Base-by-base conservation (phyloP, 1,284 basidiomycete species). In the Fistulinella cinereoalba region DNA sequence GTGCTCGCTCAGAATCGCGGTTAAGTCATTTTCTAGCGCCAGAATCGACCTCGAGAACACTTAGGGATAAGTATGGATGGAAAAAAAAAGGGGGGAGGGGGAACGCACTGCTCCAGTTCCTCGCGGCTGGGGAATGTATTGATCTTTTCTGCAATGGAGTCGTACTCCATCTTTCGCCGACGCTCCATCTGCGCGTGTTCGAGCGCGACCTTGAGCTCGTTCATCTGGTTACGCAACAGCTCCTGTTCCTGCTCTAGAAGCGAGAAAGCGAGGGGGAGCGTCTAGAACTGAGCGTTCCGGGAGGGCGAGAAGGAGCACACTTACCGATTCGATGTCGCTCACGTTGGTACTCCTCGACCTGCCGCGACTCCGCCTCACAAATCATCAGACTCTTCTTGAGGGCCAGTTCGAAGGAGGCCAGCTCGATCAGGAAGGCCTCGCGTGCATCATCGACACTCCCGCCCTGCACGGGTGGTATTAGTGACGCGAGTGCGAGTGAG, bases 81-180 rank as follows among this genome's bases (percentile, higher is more conserved):
- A 41, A 15, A 19, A 38, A 32, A 33, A 11, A 31, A 25, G 38
- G 6, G 13, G 9, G 43, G 21, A 25, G 18, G 74, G n/a, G 11
- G 44, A 24, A 75, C 78, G 59, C 56, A 88, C 88, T 73, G 74
- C 56, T 85, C 80, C 15, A 90, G 71, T 56, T 91, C 88, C 13
- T 82, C 80, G 45, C 88, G 73, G 53, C 73, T 82, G 2, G 88
- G 86, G 4, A 90, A 67, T n/a, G 78, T 77, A 56, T 89, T 88
- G 38, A 90, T 80, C 62, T 83, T 88, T 68, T 91, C 88, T 4
- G 88, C 78, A 39, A 92, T 77, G 38, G 77, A 70, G 67, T 92
- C 88, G 60, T 92, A 92, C 58, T 92, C 88, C 55, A 90, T 87
- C 70, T 88, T 92, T 47, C 81, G 76, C 50, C 73, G 73, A 37